Evolutionary conservation across 495 filamentous ascomycete species (phyloP), one percentile per base, ranked within the genome.

Genomic region (Penicillium antarcticum): DNA sequence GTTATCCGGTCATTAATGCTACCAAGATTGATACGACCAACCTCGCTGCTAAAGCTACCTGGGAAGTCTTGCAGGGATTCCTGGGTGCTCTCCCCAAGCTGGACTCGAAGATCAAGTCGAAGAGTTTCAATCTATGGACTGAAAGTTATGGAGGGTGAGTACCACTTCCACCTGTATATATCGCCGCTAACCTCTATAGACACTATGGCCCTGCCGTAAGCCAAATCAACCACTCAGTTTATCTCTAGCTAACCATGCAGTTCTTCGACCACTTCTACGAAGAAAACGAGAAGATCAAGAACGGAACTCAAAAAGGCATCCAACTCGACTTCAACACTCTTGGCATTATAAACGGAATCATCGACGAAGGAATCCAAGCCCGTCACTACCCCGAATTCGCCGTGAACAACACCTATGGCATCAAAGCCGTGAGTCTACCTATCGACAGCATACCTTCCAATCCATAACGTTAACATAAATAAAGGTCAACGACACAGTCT

Each of bases 371-470:
- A 3, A 81, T 85, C 23, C 87, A 92, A 68, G 80, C 75, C 9
- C 74, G 78, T 2, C 78, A 75, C 55, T 92, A 91, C 56, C 80
- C 85, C 0, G 71, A 80, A 16, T 86, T 89, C 65, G 84, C 85
- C 6, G 68, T 80, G 19, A 79, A 85, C 63, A 95, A 92, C 63
- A 85, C 85, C 4, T 92, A 90, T 57, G 83, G 84, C 14, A 81
- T 91, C 42, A 65, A 82, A 51, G 71, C 83, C 77, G 44, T 80
- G 77, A 66, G 79, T 67, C 73, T 49, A 43, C 71, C 8, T 61
- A 41, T n/a, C 48, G 62, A 8, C 10, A 43, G 75, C n/a, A 4
- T n/a, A 26, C 14, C 7, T 43, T 29, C 26, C 2, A 42, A 43
- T 23, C 14, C 13, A 21, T 14, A 49, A 47, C n/a, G 31, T 56